Base-by-base conservation (phyloP, 257 asterid genomes). In the Linderniella brevidens region DNA sequence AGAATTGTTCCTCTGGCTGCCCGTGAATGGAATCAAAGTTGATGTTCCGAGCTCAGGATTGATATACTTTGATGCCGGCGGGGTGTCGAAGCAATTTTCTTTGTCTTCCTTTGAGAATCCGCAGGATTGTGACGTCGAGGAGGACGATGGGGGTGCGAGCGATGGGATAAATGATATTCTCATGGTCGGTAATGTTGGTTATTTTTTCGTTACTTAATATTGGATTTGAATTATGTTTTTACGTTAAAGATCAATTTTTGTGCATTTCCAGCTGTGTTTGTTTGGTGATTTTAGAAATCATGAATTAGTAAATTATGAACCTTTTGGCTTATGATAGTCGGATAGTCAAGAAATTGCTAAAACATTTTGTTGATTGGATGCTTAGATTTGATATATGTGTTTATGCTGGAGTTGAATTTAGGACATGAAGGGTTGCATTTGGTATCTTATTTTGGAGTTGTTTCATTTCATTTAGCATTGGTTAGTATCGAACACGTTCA, bases 1-100 rank as follows among this genome's bases (percentile, higher is more conserved):
- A 69, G 97, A 87, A 17, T 69, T 87, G 15, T 87, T 87, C 32
- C 73, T 87, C 8, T 87, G 97, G 97, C 68, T 87, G 19, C 82
- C 95, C 10, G 95, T 87, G 11, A 73, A 77, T 59, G 65, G 61
- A 18, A 78, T 87, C 35, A 74, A 60, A 59, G 95, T 87, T 32
- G 95, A 83, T 61, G 44, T 80, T 41, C 95, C 95, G 4, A 77
- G 88, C 67, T 75, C 97, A 25, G 95, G 97, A 1, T 70, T 87
- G 84, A 83, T 87, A 62, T 87, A 83, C 58, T 87, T 83, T 46
- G 95, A 87, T 46, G 95, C 68, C 0, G 93, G 92, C 11, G 76
- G 80, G 48, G 86, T 80, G 51, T 76, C 53, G 17, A 87, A 87
- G 83, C 95, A 87, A 60, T 80, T 83, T 37, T 80, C 88, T 0